A percentile compares a stretch with the other conserved stretches of the same genome.
Evolutionary conservation across 2,329 filamentous ascomycete genomes (phyloP).

Genomic region (Fusarium austroafricanum): DNA sequence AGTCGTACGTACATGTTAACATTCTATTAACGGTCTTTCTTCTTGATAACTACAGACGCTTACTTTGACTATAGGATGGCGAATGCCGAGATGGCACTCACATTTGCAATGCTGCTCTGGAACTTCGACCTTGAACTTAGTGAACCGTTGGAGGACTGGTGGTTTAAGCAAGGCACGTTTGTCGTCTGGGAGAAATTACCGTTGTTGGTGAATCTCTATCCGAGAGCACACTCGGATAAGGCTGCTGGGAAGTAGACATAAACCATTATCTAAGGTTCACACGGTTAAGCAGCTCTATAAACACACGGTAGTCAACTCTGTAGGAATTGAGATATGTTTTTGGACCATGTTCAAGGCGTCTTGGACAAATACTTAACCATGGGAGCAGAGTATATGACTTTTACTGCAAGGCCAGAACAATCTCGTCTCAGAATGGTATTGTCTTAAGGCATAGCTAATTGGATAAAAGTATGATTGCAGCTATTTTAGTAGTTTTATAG

Average conservation of each 20-base stretch:
- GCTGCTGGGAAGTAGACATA: not conserved
- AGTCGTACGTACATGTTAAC: not conserved
- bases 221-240: not conserved
- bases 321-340: not conserved
- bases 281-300: no score
- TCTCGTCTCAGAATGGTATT: no score
- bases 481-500: no score
- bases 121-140: not conserved
- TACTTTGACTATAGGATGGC: not conserved
- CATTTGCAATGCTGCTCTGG: not conserved
- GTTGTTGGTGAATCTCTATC: not conserved
- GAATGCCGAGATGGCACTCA: not conserved
- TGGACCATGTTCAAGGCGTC: not conserved
- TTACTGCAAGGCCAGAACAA: not conserved
- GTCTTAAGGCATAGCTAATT: no score
- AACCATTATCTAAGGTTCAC: not conserved
- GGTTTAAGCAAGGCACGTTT: not conserved
- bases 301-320: not conserved
- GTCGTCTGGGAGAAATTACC: not conserved
- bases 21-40: no score
- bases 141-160: not conserved
- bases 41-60: not conserved
- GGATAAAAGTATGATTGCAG: no score
- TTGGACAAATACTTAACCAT: no score
- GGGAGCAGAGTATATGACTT: not conserved